A percentile compares a stretch with the other conserved stretches of the same genome.
Evolutionary conservation across 139 green algal genomes (phyloP).

Genomic region (Chlamydomonas incerta): DNA sequence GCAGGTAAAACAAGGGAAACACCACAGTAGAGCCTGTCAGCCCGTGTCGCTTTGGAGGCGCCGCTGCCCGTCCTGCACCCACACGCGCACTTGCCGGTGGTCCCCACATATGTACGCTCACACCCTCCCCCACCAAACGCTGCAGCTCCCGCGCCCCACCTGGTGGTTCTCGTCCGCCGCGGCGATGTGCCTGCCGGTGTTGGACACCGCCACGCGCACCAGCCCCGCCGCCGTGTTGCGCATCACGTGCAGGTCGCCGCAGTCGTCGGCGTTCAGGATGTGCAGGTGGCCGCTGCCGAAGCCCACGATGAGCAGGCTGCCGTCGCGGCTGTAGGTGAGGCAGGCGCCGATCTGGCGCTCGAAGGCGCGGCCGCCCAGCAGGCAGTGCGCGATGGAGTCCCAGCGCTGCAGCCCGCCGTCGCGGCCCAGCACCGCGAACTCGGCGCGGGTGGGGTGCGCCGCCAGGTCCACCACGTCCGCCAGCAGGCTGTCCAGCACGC

Average conservation of each 20-base stretch:
- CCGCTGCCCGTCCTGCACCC: no score
- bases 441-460: conserved; percentile 58
- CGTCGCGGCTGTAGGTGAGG: conserved; percentile 58
- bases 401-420: conserved; percentile 60
- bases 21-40: not conserved
- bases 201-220: conserved; percentile 29
- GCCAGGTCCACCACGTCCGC: conserved; percentile 51
- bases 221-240: conserved; percentile 48
- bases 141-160: not conserved
- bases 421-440: conserved; percentile 52
- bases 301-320: conserved; percentile 49
- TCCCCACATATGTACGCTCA: not conserved
- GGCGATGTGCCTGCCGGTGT: conserved; percentile 57
- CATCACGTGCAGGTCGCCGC: conserved; percentile 38
- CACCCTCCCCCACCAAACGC: not conserved
- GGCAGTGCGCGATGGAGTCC: conserved; percentile 54
- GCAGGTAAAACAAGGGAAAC: no score
- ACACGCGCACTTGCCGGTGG: no score
- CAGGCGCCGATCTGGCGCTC: not conserved
- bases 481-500: conserved; percentile 45
- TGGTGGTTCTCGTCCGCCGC: conserved; percentile 46
- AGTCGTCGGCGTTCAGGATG: conserved; percentile 41
- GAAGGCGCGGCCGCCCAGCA: conserved; percentile 38
- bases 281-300: conserved; percentile 53
- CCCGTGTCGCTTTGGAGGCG: no score